Evolutionary conservation across 306 rosid genomes (phyloP).

Genomic region (apple (Malus domestica)): ASM211411v1 NC_041790.1:10443501-10444000

Average conservation of each 20-base stretch:
- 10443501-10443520: conserved; percentile 14
- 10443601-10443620: conserved; percentile 4
- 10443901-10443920: conserved; percentile 79
- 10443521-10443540: not conserved
- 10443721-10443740: conserved; percentile 6
- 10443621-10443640: conserved; percentile 7
- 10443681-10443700: not conserved
- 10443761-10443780: not conserved
- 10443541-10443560: not conserved
- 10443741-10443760: not conserved
- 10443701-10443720: not conserved
- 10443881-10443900: conserved; percentile 31
- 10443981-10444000: conserved; percentile 96
- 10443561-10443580: conserved; percentile 5
- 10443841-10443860: not conserved
- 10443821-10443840: not conserved
- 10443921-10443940: conserved; percentile 86
- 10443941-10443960: conserved; percentile 81
- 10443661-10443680: conserved; percentile 8
- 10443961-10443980: conserved; percentile 97
- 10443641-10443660: not conserved
- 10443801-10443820: not conserved
- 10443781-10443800: not conserved
- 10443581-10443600: not conserved
- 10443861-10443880: not conserved